Base-by-base conservation (phyloP, 2,329 filamentous ascomycete species). In the Talaromyces pinophilus region DNA sequence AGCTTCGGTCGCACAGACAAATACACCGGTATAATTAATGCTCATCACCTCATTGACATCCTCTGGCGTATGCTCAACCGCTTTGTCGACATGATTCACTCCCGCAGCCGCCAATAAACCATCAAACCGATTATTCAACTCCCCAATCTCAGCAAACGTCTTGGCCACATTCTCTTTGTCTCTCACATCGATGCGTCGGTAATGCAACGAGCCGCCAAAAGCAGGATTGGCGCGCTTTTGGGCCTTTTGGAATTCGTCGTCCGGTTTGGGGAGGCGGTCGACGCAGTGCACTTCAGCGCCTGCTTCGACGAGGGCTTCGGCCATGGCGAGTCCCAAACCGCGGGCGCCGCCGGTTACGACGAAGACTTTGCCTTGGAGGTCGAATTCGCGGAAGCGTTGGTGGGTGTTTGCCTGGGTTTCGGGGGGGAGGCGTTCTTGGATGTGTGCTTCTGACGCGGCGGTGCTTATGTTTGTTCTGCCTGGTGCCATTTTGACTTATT, bases 21-120 rank as follows among this genome's bases (percentile, higher is more conserved):
- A 83, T 0, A 81, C 80, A 11, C 83, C 83, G 13, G 78, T 81
- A 69, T 81, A 83, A 69, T 85, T 85, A 69, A 84, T 79, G 63
- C 78, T 74, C 76, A 83, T 77, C 64, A 83, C 79, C 59, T 81
- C 75, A 30, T 79, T 73, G 19, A 79, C 71, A 22, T 80, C 78
- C 19, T 80, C 75, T 4, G 78, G 73, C 2, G 76, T 75, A 70
- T 80, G 77, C n/a, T 79, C 78, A 15, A 81, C 73, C 0, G 80
- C 79, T 30, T 75, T 74, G 28, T 76, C 75, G 13, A 82, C 72
- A 64, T 81, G 75, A 69, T 82, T 81, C 62, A 82, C 75, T 2
- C 78, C 80, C 1, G 80, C 80, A 3, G 79, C 80, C 11, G 79
- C 79, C 59, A 82, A 72, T 19, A 81, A 65, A 5, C 80, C 80